These are phyloP conservation scores for Axilococcus clingmanii DNA, from an alignment of 139 green algal genomes.

Conservation along the genomic window DNA sequence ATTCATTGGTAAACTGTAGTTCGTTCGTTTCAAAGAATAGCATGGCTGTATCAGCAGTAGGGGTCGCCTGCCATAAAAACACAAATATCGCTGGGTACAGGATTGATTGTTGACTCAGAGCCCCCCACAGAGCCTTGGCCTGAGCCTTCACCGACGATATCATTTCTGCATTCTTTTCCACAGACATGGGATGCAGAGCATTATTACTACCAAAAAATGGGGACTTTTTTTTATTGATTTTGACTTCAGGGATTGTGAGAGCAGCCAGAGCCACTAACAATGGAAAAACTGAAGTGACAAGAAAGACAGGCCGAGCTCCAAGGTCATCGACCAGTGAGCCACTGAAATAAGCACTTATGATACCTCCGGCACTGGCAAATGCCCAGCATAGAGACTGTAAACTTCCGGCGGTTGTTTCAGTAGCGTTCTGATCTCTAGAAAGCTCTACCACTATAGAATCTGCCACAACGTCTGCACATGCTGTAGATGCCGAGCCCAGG, in stretches of 20 bases:
- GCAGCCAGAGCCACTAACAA: slow-evolving; percentile 50
- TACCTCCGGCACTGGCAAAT: slow-evolving; percentile 62
- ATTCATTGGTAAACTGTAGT: slow-evolving; percentile 68
- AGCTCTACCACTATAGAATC: slow-evolving; percentile 93
- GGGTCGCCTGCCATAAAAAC: slow-evolving; percentile 72
- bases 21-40: slow-evolving; percentile 76
- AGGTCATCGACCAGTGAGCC: slow-evolving; percentile 27
- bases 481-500: slow-evolving; percentile 55
- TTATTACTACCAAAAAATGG: background rate
- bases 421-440: slow-evolving; percentile 30
- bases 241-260: slow-evolving; percentile 44
- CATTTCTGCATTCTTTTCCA: background rate
- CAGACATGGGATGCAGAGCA: background rate
- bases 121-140: slow-evolving; percentile 33
- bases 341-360: slow-evolving; percentile 76
- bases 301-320: slow-evolving; percentile 52
- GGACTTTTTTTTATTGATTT: background rate
- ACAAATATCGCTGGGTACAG: slow-evolving; percentile 63
- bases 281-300: slow-evolving; percentile 54
- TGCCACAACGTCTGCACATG: slow-evolving; percentile 90
- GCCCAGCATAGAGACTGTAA: slow-evolving; percentile 93
- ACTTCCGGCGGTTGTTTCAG: slow-evolving; percentile 61
- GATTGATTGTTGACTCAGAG: slow-evolving; percentile 44
- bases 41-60: slow-evolving; percentile 58
- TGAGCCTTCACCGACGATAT: slow-evolving; percentile 21